Evolutionary conservation across 805 yeast species (phyloP).

Genomic region (Sugiyamaella chiloensis): DNA sequence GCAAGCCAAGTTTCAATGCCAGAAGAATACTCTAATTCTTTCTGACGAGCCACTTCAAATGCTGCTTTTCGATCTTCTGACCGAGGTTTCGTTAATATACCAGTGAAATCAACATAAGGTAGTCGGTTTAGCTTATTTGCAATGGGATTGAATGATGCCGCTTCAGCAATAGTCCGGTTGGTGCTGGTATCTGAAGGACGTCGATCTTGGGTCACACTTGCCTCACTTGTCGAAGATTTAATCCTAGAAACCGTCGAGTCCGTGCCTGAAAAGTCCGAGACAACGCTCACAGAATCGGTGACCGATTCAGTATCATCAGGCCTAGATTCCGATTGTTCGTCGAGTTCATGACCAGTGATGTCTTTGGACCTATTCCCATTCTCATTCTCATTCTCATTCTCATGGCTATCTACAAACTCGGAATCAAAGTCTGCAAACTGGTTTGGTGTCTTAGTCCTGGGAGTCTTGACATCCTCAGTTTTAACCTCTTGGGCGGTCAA

Average conservation of each 20-base stretch:
- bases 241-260: background rate
- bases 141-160: constrained; percentile 3
- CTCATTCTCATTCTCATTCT: background rate
- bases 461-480: background rate
- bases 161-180: background rate
- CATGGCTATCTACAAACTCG: constrained; percentile 7
- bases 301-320: background rate
- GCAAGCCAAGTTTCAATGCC: constrained; percentile 35
- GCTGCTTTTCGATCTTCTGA: constrained; percentile 29
- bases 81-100: constrained; percentile 27
- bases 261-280: background rate
- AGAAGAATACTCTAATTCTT: constrained; percentile 33
- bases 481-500: constrained; percentile 2
- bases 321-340: background rate
- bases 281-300: constrained; percentile 3
- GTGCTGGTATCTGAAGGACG: background rate
- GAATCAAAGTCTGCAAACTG: constrained; percentile 16
- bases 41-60: constrained; percentile 29
- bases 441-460: background rate
- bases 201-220: background rate
- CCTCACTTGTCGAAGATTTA: background rate
- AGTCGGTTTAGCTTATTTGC: constrained; percentile 28
- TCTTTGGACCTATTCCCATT: background rate
- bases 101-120: constrained; percentile 34
- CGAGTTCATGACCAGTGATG: background rate